Conservation (phyloP, 257 asterid genomes). For the Osmanthus fragrans region DNA sequence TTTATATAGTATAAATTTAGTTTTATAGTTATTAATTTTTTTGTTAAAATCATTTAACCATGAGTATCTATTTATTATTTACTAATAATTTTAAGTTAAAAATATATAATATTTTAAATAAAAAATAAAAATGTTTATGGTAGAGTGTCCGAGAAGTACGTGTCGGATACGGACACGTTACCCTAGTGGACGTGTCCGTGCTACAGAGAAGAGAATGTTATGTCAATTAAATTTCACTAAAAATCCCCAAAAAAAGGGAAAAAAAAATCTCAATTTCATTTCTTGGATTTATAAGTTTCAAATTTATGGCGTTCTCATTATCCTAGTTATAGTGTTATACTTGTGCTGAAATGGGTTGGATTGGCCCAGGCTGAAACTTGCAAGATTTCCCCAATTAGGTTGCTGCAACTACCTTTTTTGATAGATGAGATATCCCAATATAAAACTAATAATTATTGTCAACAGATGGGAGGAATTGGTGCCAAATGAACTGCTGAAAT, state of each 20-base stretch:
- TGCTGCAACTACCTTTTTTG: not conserved
- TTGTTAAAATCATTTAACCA: too few species aligned
- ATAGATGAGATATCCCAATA: not conserved
- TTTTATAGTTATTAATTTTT: too few species aligned
- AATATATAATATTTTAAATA: too few species aligned
- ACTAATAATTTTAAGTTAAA: too few species aligned
- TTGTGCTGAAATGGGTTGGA: conserved; percentile 13
- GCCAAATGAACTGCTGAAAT: not conserved
- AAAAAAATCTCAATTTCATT: not conserved
- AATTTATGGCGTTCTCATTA: not conserved
- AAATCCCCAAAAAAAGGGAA: too few species aligned
- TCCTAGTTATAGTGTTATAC: not conserved
- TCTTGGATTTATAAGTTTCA: not conserved
- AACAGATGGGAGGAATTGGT: not conserved
- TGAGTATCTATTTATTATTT: too few species aligned
- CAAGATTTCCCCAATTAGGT: not conserved
- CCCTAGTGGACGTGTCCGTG: too few species aligned
- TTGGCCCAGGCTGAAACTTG: not conserved
- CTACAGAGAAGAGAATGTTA: too few species aligned
- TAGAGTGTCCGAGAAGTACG: too few species aligned
- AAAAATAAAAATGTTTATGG: too few species aligned
- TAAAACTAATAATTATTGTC: not conserved
- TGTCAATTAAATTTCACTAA: not conserved
- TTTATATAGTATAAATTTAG: too few species aligned
- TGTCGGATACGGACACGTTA: too few species aligned